A percentile compares a stretch with the other conserved stretches of the same genome.
phyloP scores from a whole-genome alignment of 2,329 filamentous ascomycete genomes.

The Ophiostoma perfectum region DNA sequence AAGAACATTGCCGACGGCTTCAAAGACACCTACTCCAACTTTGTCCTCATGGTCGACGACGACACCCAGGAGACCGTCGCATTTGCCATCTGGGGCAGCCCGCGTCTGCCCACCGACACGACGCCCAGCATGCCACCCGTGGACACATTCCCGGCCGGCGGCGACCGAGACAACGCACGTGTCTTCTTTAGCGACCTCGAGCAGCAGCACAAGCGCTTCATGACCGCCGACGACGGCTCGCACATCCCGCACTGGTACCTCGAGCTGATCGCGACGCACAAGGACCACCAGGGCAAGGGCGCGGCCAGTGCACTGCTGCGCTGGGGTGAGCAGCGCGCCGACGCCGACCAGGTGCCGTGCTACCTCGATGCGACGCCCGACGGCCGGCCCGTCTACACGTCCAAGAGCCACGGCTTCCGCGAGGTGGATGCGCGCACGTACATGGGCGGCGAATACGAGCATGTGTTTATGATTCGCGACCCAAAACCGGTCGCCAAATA shows the following conservation, averaged over 20 bases:
- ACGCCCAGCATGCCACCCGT: slow-evolving; percentile 29
- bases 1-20: slow-evolving; percentile 37
- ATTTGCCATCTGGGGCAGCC: slow-evolving; percentile 44
- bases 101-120: slow-evolving; percentile 27
- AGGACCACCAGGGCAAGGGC: slow-evolving; percentile 43
- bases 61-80: slow-evolving; percentile 35
- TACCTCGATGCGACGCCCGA: slow-evolving; percentile 49
- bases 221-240: slow-evolving; percentile 33
- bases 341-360: slow-evolving; percentile 39
- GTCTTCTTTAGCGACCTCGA: slow-evolving; percentile 39
- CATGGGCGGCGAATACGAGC: slow-evolving; percentile 33
- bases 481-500: background rate
- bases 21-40: slow-evolving; percentile 35
- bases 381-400: slow-evolving; percentile 43
- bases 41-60: slow-evolving; percentile 36
- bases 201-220: slow-evolving; percentile 35
- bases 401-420: slow-evolving; percentile 42
- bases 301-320: slow-evolving; percentile 40
- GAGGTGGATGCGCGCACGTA: slow-evolving; percentile 36
- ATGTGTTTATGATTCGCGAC: slow-evolving; percentile 36
- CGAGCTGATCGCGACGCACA: slow-evolving; percentile 42
- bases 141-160: slow-evolving; percentile 38
- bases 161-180: slow-evolving; percentile 35
- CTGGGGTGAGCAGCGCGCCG: slow-evolving; percentile 45
- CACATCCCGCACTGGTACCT: slow-evolving; percentile 43